Evolutionary conservation across 1,284 basidiomycete genomes (phyloP), one percentile per base, ranked within the genome.

Genomic region (Pseudozyma thailandica): DNA sequence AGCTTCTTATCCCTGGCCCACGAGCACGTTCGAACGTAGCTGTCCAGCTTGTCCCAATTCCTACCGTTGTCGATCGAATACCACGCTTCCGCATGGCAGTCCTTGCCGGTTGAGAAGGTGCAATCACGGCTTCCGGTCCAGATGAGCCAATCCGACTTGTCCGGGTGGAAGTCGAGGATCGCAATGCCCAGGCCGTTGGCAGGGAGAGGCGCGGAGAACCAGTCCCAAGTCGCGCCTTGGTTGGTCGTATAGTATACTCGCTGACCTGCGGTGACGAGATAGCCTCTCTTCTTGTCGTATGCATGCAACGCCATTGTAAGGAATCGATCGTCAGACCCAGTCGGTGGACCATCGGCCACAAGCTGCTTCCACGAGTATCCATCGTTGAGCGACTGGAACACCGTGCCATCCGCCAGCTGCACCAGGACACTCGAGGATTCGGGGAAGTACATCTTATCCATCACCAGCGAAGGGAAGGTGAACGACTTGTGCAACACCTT

Each of bases 301-400:
- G 87, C 85, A 85, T 98, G 94, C 84, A 94, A 90, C 74, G 91
- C 91, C 84, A 98, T 90, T 0, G 88, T 89, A 35, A 97, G 85
- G 38, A 73, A 58, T 4, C 39, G 26, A 39, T 65, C 52, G 12
- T 66, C 54, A 3, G 63, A 44, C 25, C 55, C 49, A 10, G 31
- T 27, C 1, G 52, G 41, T 0, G 88, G 86, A 73, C 84, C 84
- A 13, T 90, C 85, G 45, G 74, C 49, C 28, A 76, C 59, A 33
- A 79, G 72, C 71, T 89, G 89, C 50, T 87, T 87, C 94, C 94
- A 98, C 0, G 89, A 90, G 83, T 92, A 94, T 0, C 95, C 95
- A 83, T 98, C 94, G 82, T 94, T 97, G 78, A 88, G 88, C 0
- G 93, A 96, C 85, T 96, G 93, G 91, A 92, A 98, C 53, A 97